Evolutionary conservation across 371 early-diverging fungal species (phyloP).

Genomic region (Mortierella sp.): DNA sequence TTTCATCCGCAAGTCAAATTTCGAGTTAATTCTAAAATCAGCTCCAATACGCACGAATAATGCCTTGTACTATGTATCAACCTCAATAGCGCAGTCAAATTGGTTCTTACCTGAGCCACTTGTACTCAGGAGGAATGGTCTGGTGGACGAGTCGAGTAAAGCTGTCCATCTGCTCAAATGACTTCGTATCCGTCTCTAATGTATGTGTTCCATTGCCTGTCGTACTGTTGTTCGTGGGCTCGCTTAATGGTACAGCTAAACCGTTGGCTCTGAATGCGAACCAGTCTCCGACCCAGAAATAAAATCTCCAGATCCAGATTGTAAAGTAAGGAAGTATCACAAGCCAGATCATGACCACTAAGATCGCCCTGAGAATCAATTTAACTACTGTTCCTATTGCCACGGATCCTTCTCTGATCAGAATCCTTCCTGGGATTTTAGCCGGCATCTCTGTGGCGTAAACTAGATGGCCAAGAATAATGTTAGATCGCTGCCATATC

Average conservation of each 20-base stretch:
- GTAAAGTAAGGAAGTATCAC: constrained; percentile 85
- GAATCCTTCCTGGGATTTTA: constrained; percentile 66
- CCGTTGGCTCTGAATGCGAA: constrained; percentile 60
- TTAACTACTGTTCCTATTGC: constrained; percentile 52
- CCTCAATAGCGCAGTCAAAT: no score
- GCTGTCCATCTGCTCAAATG: constrained; percentile 17
- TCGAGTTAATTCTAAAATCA: not conserved
- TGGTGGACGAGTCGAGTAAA: constrained; percentile 36
- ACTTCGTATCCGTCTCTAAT: constrained; percentile 3
- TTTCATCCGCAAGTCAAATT: constrained; percentile 3
- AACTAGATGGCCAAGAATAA: constrained; percentile 62
- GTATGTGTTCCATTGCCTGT: constrained; percentile 9
- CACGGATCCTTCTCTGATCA: constrained; percentile 63
- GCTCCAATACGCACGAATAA: not conserved
- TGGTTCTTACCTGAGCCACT: constrained; percentile 38
- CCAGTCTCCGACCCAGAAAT: constrained; percentile 79
- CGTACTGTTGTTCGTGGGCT: constrained; percentile 5
- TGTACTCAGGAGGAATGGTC: constrained; percentile 32
- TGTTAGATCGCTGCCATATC: constrained; percentile 25
- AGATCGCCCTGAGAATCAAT: constrained; percentile 56
- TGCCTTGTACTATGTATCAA: not conserved
- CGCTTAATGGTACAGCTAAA: constrained; percentile 26
- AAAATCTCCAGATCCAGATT: constrained; percentile 85
- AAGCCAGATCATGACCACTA: constrained; percentile 86
- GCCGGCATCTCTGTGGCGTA: constrained; percentile 83